Conservation (phyloP, 345 rosid genomes). For the Euphorbia peplus region DNA sequence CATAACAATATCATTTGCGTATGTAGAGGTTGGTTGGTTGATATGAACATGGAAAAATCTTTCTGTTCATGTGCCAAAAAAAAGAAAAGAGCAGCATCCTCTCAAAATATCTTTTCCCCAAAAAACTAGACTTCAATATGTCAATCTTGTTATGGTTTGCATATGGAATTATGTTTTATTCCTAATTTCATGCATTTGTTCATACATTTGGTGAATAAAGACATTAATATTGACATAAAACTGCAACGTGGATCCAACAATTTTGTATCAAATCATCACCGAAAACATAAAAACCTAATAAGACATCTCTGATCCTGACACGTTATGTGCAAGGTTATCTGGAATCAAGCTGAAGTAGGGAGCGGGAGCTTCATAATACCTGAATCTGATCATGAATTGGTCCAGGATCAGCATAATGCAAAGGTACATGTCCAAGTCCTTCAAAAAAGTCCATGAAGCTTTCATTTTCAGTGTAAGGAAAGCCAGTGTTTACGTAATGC, state of each 20-base stretch:
- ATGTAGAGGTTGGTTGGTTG: neutral
- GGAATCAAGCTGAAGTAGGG: neutral
- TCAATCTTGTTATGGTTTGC: neutral
- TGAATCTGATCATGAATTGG: slow-evolving; percentile 56
- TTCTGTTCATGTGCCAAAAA: neutral
- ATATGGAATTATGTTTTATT: neutral
- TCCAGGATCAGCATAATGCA: slow-evolving; percentile 32
- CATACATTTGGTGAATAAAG: neutral
- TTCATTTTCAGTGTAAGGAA: slow-evolving; percentile 51
- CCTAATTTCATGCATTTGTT: neutral
- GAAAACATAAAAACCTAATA: slow-evolving; percentile 19
- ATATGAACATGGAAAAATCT: slow-evolving; percentile 1
- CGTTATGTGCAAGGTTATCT: neutral
- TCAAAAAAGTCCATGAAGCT: slow-evolving; percentile 66
- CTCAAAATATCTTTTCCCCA: neutral
- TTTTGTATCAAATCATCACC: slow-evolving; percentile 12
- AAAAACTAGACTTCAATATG: neutral
- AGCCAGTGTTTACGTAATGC: slow-evolving; percentile 49
- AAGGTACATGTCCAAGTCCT: slow-evolving; percentile 42
- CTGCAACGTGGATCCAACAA: slow-evolving; percentile 19
- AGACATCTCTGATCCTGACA: slow-evolving; percentile 3
- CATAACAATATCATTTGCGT: neutral
- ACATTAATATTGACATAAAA: slow-evolving; percentile 7
- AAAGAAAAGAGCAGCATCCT: neutral
- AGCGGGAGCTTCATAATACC: slow-evolving; percentile 29